These are phyloP conservation scores for Fusarium fujikuroi DNA, from an alignment of 2,329 filamentous ascomycete species.

Conservation along the genomic window DNA sequence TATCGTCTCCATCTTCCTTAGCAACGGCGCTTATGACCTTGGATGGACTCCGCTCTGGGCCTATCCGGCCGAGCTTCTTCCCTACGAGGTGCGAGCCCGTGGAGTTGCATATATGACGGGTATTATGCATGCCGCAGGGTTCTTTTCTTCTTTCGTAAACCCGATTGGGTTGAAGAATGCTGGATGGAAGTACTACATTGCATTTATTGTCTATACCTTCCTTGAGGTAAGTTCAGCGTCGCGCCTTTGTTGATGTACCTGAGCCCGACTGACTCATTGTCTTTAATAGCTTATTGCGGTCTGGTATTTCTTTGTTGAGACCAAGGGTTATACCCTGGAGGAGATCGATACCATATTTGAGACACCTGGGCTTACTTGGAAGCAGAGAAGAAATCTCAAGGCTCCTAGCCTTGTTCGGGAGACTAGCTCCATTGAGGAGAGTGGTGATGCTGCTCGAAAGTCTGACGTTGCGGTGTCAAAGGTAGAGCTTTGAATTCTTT, in stretches of 20 bases:
- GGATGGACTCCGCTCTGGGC: constrained; percentile 1
- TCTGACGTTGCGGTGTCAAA: background rate
- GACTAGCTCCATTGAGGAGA: background rate
- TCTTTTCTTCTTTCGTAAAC: background rate
- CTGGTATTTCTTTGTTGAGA: background rate
- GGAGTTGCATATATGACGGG: constrained; percentile 8
- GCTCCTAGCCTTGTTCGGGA: background rate
- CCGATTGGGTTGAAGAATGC: background rate
- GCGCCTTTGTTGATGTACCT: fast-evolving
- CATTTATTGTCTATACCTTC: background rate
- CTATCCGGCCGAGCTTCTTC: constrained; percentile 44
- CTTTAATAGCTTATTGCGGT: background rate
- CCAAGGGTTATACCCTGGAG: background rate
- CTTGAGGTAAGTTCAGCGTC: background rate
- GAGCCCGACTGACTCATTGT: background rate
- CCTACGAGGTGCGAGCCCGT: constrained; percentile 21
- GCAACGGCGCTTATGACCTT: background rate
- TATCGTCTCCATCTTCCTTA: background rate
- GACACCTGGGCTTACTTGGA: background rate
- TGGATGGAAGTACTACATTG: background rate
- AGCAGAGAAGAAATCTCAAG: background rate
- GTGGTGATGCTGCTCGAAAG: background rate
- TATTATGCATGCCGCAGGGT: background rate
- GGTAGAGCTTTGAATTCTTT: background rate
- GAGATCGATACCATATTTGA: background rate